Evolutionary conservation across 2,329 filamentous ascomycete species (phyloP), one percentile per base, ranked within the genome.

Genomic region (Torrubiella hemipterigena): DNA sequence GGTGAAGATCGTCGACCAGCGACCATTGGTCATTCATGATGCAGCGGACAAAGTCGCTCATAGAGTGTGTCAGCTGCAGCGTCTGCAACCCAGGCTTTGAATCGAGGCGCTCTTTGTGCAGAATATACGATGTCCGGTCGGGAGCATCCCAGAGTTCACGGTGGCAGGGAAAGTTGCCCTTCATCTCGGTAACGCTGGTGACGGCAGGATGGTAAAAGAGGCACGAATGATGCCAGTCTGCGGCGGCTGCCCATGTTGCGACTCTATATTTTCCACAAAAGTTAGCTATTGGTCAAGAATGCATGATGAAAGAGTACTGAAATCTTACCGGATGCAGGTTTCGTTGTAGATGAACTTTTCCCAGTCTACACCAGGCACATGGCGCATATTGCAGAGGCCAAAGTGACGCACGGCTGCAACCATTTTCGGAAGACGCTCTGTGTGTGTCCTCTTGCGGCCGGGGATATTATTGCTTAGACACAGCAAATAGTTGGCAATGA

Each of bases 191-290:
- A 7, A 39, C 38, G 2, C 43, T 40, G 13, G 43, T 43, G 9
- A 38, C 17, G 3, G 41, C 37, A n/a, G 42, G 44, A 3, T 31
- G 32, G 27, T 48, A 42, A 27, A 41, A 45, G 31, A 47, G 38
- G 28, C 48, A 42, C 15, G 35, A 29, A 18, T 51, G 45, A 15
- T 50, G 47, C 44, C 46, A 50, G 31, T 50, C 47, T 6, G 35
- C 35, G 5, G 47, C 28, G 7, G 44, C 32, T 4, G 40, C 38
- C 44, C 46, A 49, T 0, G 30, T 39, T 2, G 41, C 42, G 14
- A 47, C 34, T 10, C 49, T 50, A 10, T 4, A n/a, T 6, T 6
- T 24, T 24, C 14, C 4, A 6, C 4, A 17, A 2, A 3, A 17
- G 7, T 38, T 19, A 38, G 26, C 23, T 13, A 10, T 2, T 4